These are phyloP conservation scores for Sechiopsis laciniata DNA, from an alignment of 306 rosid genomes.

Conservation along the genomic window DNA sequence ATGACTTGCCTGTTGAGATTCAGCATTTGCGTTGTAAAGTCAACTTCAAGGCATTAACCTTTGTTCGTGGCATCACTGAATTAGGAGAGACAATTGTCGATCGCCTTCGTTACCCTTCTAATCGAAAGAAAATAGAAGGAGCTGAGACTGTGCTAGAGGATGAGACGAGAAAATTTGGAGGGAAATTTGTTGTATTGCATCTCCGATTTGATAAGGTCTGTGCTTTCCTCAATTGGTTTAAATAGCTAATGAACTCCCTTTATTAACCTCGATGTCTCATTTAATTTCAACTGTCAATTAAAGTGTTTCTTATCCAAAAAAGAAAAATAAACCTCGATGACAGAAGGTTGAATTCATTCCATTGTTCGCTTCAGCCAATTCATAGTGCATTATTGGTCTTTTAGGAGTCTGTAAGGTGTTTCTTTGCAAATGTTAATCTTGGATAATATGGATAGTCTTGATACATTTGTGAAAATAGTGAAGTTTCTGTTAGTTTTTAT, in stretches of 20 bases:
- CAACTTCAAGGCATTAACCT: constrained; percentile 75
- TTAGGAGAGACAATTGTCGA: constrained; percentile 72
- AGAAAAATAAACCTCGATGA: not conserved
- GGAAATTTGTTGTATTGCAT: constrained; percentile 81
- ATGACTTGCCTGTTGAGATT: constrained; percentile 64
- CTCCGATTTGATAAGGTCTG: constrained; percentile 94
- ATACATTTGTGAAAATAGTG: not conserved
- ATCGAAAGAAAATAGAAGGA: constrained; percentile 28
- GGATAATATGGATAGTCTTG: not conserved
- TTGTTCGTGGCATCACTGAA: constrained; percentile 66
- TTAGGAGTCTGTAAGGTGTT: not conserved
- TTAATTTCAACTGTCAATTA: too few relatives aligned
- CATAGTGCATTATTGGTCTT: not conserved
- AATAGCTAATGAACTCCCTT: not conserved
- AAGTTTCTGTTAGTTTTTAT: not conserved
- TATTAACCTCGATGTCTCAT: too few relatives aligned
- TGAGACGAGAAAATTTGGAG: constrained; percentile 33
- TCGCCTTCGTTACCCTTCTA: constrained; percentile 61
- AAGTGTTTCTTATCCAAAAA: too few relatives aligned
- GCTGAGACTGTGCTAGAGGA: constrained; percentile 38
- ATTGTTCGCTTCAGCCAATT: not conserved
- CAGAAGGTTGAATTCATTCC: constrained; percentile 1
- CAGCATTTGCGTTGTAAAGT: constrained; percentile 87
- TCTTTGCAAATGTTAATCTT: not conserved
- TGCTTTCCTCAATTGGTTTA: not conserved